Evolutionary conservation across 495 filamentous ascomycete genomes (phyloP).

Genomic region (Trichoderma gamsii): DNA sequence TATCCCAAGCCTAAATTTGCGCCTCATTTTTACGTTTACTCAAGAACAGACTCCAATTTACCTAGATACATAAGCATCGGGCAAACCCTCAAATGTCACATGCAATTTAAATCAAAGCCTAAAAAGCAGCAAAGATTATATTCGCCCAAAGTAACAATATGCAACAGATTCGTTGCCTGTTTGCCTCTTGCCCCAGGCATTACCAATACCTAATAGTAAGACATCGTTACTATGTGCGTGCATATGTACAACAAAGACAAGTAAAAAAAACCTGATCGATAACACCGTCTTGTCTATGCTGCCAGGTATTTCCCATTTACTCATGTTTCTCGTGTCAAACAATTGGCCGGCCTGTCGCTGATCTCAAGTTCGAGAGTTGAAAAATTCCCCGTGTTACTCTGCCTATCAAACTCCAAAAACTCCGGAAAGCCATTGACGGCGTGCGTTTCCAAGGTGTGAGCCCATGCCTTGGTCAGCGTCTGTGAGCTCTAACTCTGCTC

Average conservation of each 20-base stretch:
- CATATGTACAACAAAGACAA: neutral
- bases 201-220: neutral
- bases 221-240: neutral
- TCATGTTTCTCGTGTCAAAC: conserved; percentile 4
- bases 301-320: neutral
- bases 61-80: too few species aligned
- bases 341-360: neutral
- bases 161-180: neutral
- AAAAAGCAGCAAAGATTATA: neutral
- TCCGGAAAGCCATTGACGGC: neutral
- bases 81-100: too few species aligned
- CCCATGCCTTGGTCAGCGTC: neutral
- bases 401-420: neutral
- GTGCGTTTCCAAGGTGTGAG: neutral
- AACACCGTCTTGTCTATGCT: conserved; percentile 2
- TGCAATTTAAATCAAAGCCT: neutral
- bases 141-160: neutral
- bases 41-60: too few species aligned
- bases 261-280: neutral
- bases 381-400: neutral
- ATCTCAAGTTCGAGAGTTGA: neutral
- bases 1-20: too few species aligned
- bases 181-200: neutral
- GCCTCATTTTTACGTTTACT: too few species aligned
- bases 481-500: neutral